A percentile compares a stretch with the other conserved stretches of the same genome.
Conservation (phyloP, 768 basidiomycete genomes). For the Tricholoma sp. region DNA sequence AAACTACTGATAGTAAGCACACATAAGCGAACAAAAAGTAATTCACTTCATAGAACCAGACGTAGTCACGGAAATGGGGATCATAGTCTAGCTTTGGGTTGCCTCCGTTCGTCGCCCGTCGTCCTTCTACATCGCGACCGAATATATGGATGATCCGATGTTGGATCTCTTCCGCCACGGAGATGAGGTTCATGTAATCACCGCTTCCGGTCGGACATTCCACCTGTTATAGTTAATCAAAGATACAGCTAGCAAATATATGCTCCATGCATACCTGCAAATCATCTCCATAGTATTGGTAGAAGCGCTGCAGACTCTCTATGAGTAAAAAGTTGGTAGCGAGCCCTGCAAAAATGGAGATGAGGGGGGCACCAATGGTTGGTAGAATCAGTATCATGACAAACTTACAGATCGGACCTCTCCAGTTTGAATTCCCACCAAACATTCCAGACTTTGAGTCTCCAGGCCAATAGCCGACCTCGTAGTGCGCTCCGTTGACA, state of each 20-base stretch:
- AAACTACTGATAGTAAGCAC: conserved; percentile 46
- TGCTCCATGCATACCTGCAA: conserved; percentile 46
- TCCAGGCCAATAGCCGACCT: conserved; percentile 96
- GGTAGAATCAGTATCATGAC: neutral
- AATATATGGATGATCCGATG: conserved; percentile 99
- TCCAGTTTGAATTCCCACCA: conserved; percentile 97
- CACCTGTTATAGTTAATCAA: conserved; percentile 36
- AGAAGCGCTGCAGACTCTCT: conserved; percentile 94
- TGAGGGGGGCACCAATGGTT: neutral
- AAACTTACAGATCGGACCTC: conserved; percentile 78
- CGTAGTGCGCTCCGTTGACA: conserved; percentile 87
- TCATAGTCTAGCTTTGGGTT: conserved; percentile 83
- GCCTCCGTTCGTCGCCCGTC: conserved; percentile 89
- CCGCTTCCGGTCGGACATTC: conserved; percentile 97
- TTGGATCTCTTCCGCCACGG: conserved; percentile 96
- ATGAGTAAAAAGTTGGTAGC: conserved; percentile 95
- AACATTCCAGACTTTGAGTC: conserved; percentile 98
- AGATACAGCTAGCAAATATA: neutral
- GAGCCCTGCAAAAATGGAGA: conserved; percentile 54
- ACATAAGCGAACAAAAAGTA: conserved; percentile 1
- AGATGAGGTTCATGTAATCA: conserved; percentile 94
- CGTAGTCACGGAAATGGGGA: conserved; percentile 94
- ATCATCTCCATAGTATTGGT: conserved; percentile 94
- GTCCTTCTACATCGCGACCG: conserved; percentile 82
- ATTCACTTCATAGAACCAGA: conserved; percentile 89